Evolutionary conservation across 805 yeast genomes (phyloP).

Genomic region (Metschnikowia bowlesiae): DNA sequence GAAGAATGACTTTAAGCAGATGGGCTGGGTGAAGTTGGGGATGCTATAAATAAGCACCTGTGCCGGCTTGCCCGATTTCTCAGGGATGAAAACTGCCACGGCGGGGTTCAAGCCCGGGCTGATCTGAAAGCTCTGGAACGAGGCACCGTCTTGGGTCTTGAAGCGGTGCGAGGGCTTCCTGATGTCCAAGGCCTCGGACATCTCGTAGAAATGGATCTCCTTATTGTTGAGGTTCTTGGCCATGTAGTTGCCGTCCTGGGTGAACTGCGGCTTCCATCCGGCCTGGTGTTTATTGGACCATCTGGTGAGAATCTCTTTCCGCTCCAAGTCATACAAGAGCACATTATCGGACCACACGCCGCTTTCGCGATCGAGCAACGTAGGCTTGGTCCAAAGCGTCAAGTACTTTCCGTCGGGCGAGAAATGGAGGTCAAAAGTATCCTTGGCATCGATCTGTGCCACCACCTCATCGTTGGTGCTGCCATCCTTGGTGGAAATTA

Average conservation of each 20-base stretch:
- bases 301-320: constrained; percentile 47
- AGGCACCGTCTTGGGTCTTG: constrained; percentile 44
- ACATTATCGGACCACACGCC: constrained; percentile 80
- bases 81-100: constrained; percentile 87
- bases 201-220: constrained; percentile 67
- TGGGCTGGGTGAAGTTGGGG: constrained; percentile 71
- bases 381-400: constrained; percentile 87
- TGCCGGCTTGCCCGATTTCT: constrained; percentile 84
- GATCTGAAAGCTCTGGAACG: constrained; percentile 52
- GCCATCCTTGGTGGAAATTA: constrained; percentile 49
- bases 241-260: constrained; percentile 70
- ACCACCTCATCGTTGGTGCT: constrained; percentile 39
- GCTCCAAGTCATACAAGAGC: constrained; percentile 56
- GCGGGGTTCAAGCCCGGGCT: constrained; percentile 90
- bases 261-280: constrained; percentile 92
- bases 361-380: constrained; percentile 54
- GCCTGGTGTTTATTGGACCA: constrained; percentile 79
- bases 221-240: constrained; percentile 54
- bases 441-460: constrained; percentile 50
- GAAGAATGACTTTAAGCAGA: constrained; percentile 83
- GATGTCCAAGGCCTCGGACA: constrained; percentile 28
- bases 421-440: constrained; percentile 77
- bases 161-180: constrained; percentile 57
- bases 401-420: constrained; percentile 84
- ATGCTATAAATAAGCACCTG: constrained; percentile 77